Base-by-base conservation (phyloP, 108 stramenopile genomes). In the Nitzschia sp. region DNA sequence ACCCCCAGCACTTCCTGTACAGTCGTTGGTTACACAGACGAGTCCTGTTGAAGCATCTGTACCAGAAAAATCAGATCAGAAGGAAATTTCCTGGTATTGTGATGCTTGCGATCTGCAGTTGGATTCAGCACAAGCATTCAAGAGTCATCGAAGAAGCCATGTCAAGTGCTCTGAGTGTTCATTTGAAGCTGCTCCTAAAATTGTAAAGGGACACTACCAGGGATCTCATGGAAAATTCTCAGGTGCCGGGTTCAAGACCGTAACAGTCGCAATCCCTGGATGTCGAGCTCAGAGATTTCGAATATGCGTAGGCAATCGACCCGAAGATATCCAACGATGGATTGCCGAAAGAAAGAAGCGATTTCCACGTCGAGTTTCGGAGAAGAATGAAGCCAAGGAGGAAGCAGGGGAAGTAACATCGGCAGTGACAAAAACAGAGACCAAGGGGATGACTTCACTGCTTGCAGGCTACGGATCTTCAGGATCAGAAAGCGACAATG, bases 231-330 rank as follows among this genome's bases (percentile, higher is more conserved):
- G 85, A 16, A 88, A 81, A 68, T 94, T 88, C 68, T 72, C 83
- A 9, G 89, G 89, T 28, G 63, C 83, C 27, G 93, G 93, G 25
- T 85, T 94, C 62, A 94, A 94, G 69, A 85, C 82, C 13, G 78
- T 94, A 41, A 85, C 88, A 8, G 77, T 94, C 1, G 79, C 85
- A 16, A 74, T 87, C 30, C 93, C 90, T 17, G 90, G 90, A 23
- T 87, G 89, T 61, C 85, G 78, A 3, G 71, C 81, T 0, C 90
- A 88, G 66, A 73, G 77, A 72, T 94, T 90, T 68, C 79, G 79
- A 45, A 89, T 94, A 44, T 94, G 93, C 69, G 93, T 94, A 8
- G 93, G 93, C 0, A 84, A 94, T 75, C 85, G 88, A 58, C 93
- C 93, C 8, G 89, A 94, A 46, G 93, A 94, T 77, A 76, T 94